These are phyloP conservation scores for Alnus glutinosa DNA, from an alignment of 306 rosid genomes.

Conservation along the genomic window DNA sequence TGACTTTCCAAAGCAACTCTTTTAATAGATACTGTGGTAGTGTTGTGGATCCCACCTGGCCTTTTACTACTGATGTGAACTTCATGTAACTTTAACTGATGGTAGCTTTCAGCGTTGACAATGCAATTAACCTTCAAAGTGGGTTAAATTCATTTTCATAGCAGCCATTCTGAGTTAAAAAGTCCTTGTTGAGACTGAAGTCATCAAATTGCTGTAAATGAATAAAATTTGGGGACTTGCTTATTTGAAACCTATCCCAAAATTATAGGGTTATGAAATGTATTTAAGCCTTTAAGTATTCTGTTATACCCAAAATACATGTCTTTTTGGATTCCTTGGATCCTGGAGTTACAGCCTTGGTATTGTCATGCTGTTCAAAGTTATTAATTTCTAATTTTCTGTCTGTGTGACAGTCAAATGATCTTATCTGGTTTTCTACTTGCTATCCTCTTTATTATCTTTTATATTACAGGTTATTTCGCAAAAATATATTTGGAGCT, in stretches of 20 bases:
- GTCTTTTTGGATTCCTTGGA: background rate
- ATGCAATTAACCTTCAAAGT: background rate
- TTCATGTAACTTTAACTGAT: too few species aligned
- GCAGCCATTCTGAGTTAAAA: background rate
- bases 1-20: background rate
- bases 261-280: background rate
- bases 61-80: background rate
- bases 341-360: background rate
- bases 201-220: background rate
- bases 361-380: background rate
- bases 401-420: background rate
- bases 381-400: background rate
- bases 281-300: background rate
- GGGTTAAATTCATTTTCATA: background rate
- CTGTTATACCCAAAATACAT: background rate
- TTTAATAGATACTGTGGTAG: background rate
- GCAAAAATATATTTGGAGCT: constrained; percentile 82
- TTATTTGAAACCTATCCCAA: background rate
- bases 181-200: background rate
- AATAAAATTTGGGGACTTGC: background rate
- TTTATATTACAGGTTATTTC: constrained; percentile 63
- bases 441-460: background rate
- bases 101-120: background rate
- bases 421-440: background rate
- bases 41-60: background rate